Evolutionary conservation across 768 basidiomycete genomes (phyloP).

Genomic region (Macrolepiota dolichaula): DNA sequence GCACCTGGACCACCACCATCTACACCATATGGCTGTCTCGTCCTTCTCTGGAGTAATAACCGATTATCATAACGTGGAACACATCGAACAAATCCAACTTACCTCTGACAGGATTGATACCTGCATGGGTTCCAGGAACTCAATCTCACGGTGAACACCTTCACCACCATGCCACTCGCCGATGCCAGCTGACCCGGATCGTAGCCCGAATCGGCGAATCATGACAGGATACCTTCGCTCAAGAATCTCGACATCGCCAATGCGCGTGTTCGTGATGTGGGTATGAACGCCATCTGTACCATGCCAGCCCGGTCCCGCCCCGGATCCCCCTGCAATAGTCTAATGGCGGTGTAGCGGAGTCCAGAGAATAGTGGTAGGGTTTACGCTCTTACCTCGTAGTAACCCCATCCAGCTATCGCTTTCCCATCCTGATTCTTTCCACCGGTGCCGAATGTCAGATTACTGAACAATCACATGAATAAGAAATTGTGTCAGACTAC

Average conservation of each 20-base stretch:
- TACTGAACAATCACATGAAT: constrained; percentile 41
- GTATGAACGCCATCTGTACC: constrained; percentile 94
- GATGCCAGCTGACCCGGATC: constrained; percentile 63
- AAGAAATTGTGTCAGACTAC: constrained; percentile 6
- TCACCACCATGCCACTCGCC: constrained; percentile 81
- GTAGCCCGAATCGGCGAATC: constrained; percentile 77
- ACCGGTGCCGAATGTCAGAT: constrained; percentile 85
- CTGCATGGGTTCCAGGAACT: constrained; percentile 77
- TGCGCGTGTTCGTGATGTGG: constrained; percentile 90
- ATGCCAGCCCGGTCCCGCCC: constrained; percentile 86
- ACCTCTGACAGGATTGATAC: constrained; percentile 89
- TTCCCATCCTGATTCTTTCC: constrained; percentile 83
- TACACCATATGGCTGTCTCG: constrained; percentile 82
- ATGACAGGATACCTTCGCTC: constrained; percentile 94
- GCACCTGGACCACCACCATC: constrained; percentile 73
- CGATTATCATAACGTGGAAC: neutral
- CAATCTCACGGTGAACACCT: constrained; percentile 80
- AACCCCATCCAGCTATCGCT: constrained; percentile 82
- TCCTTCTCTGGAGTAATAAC: constrained; percentile 57
- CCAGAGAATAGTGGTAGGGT: neutral
- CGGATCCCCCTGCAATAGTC: constrained; percentile 94
- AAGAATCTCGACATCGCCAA: constrained; percentile 90
- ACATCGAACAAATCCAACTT: constrained; percentile 14
- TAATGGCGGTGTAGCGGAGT: constrained; percentile 24
- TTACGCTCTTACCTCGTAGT: constrained; percentile 60